These are phyloP conservation scores for Chimonanthus salicifolius DNA, from an alignment of 164 flowering plant species.

Conservation along the genomic window DNA sequence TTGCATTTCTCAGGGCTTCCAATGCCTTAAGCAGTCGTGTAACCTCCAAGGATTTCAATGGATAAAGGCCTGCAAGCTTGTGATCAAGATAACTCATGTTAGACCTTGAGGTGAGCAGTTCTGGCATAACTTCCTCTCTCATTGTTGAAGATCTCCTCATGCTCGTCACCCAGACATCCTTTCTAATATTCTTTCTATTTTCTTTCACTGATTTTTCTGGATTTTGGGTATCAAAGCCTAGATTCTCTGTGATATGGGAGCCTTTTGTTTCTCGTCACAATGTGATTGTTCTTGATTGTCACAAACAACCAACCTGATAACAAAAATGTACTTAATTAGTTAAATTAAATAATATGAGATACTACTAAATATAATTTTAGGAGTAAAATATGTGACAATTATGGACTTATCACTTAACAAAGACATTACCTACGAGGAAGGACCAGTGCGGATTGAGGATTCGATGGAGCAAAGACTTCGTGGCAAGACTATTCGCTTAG, in stretches of 20 bases:
- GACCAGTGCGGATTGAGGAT: too few relatives aligned
- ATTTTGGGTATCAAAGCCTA: constrained; percentile 34
- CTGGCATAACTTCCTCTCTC: constrained; percentile 55
- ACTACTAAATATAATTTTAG: too few relatives aligned
- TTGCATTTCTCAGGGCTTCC: constrained; percentile 74
- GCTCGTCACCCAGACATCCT: constrained; percentile 94
- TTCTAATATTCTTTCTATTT: constrained; percentile 5
- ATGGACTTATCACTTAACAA: too few relatives aligned
- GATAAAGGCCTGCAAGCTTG: constrained; percentile 94
- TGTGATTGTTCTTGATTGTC: neutral
- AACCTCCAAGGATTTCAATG: constrained; percentile 83
- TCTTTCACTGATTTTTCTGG: constrained; percentile 11
- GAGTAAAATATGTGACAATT: too few relatives aligned
- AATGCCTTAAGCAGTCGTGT: constrained; percentile 90
- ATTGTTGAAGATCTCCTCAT: constrained; percentile 57
- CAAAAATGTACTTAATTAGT: too few relatives aligned
- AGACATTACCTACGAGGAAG: too few relatives aligned
- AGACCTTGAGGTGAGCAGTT: constrained; percentile 79
- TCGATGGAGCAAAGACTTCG: too few relatives aligned
- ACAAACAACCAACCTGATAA: too few relatives aligned
- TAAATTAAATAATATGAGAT: too few relatives aligned
- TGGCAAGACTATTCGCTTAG: too few relatives aligned
- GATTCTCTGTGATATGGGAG: constrained; percentile 42
- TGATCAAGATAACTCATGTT: constrained; percentile 88
- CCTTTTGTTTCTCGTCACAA: constrained; percentile 26